Percentiles rank a stretch among this genome's conserved stretches.
phyloP scores from a whole-genome alignment of 208 protist species.

The Wallacemonas rigidus region DNA sequence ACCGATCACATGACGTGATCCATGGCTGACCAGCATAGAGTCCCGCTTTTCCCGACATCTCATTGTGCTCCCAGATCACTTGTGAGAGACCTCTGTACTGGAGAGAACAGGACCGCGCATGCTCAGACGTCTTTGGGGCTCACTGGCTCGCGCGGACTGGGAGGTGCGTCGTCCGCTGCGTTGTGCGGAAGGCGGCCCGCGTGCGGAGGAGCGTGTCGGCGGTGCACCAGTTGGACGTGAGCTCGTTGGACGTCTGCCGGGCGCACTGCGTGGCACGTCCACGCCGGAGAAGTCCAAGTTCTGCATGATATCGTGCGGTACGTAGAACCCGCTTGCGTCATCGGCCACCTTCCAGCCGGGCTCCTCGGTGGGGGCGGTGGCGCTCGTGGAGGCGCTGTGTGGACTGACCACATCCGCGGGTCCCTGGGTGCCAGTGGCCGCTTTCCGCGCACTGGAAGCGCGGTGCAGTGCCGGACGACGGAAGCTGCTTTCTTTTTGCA shows the following conservation, averaged over 20 bases:
- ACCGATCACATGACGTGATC: no score
- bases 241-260: neutral
- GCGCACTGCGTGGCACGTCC: neutral
- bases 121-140: neutral
- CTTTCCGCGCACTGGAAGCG: neutral
- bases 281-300: slow-evolving; percentile 1
- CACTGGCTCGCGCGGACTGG: neutral
- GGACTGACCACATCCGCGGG: neutral
- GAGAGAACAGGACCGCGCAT: neutral
- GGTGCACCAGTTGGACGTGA: neutral
- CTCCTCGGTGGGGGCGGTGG: neutral
- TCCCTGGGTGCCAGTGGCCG: neutral
- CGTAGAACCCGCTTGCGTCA: neutral
- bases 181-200: neutral
- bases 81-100: neutral
- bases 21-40: neutral
- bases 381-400: neutral
- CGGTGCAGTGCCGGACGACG: neutral
- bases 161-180: neutral
- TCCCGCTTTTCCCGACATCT: neutral
- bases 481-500: slow-evolving; percentile 25
- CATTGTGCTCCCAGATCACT: neutral
- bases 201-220: neutral
- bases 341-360: slow-evolving; percentile 13
- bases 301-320: slow-evolving; percentile 11